Evolutionary conservation across 306 rosid genomes (phyloP).

Genomic region (Dalbergia cultrata): DNA sequence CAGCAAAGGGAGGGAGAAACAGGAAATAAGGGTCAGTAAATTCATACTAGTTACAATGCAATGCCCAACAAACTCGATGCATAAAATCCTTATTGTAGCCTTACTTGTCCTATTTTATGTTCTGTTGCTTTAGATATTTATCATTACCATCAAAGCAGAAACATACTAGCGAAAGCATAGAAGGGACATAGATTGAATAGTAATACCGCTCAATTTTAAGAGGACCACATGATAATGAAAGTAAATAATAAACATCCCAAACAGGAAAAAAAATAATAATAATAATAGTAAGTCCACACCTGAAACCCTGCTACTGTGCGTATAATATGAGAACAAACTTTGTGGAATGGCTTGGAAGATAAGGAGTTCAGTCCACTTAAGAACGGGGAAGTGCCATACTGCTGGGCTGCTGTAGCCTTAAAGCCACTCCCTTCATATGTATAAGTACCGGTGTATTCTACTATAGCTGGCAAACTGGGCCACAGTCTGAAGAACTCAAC

Average conservation of each 20-base stretch:
- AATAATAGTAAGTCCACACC: conserved; percentile 55
- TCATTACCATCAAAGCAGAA: conserved; percentile 29
- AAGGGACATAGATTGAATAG: conserved; percentile 14
- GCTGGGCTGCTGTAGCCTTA: conserved; percentile 98
- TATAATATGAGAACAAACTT: conserved; percentile 93
- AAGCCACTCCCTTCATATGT: conserved; percentile 99
- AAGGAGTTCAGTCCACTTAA: conserved; percentile 94
- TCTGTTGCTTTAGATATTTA: conserved; percentile 17
- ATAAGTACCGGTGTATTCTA: conserved; percentile 95
- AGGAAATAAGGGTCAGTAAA: conserved; percentile 26
- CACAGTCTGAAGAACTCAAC: conserved; percentile 97
- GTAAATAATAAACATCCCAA: conserved; percentile 20
- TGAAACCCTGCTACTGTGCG: conserved; percentile 99
- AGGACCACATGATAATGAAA: conserved; percentile 10
- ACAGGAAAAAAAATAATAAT: neutral
- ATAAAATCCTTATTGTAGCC: conserved; percentile 11
- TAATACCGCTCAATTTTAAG: conserved; percentile 16
- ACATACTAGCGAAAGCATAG: conserved; percentile 33
- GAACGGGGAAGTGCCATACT: conserved; percentile 96
- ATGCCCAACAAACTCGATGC: neutral
- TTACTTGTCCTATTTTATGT: conserved; percentile 22
- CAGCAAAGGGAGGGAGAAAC: neutral
- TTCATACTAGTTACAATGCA: neutral
- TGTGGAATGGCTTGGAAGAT: conserved; percentile 96
- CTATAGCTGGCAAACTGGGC: conserved; percentile 96